Base-by-base conservation (phyloP, 1,139 yeast species). In the Saccharomyces hybrid region DNA sequence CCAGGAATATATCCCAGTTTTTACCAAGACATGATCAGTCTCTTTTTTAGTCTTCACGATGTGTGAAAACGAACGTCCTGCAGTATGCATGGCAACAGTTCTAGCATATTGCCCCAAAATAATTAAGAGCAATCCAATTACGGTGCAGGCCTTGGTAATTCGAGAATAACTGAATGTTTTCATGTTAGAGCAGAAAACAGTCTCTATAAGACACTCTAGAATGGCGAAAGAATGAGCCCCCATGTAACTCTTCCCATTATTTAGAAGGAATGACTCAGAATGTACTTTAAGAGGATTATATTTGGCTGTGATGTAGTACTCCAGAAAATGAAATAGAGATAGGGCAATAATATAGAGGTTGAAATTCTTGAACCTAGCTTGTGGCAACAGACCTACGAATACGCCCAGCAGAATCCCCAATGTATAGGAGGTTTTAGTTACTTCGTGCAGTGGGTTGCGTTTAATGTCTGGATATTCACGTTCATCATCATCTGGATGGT, bases 31-130 rank as follows among this genome's bases (percentile, higher is more conserved):
- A 66, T 93, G 99, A 52, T 78, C 78, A 0, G 71, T 64, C 32
- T 74, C 70, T 55, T 78, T 83, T 28, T 73, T 67, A 3, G 79
- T 69, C 54, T 84, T 90, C 2, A 95, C 79, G 48, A 83, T 73
- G 70, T 95, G 99, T 54, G 89, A 86, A 71, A 93, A 95, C n/a
- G 95, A 88, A 53, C 79, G 79, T 1, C 88, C 86, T 0, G 98
- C 97, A 0, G 93, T 87, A 58, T 80, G 77, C 98, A 93, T 93
- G 3, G 97, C 93, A 48, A 76, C 55, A 0, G 93, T 78, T 52
- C 99, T 77, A 3, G 81, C 65, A 0, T 65, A 14, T 64, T 93
- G 99, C 0, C 98, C 97, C 1, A 70, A 48, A 0, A 80, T 26
- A 0, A 81, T 66, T 4, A 84, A 32, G 0, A 62, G 27, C 0